Percentiles rank a stretch among this genome's conserved stretches.
Evolutionary conservation across 2,329 filamentous ascomycete species (phyloP).

Genomic region (Monilinia vaccinii-corymbosi): DNA sequence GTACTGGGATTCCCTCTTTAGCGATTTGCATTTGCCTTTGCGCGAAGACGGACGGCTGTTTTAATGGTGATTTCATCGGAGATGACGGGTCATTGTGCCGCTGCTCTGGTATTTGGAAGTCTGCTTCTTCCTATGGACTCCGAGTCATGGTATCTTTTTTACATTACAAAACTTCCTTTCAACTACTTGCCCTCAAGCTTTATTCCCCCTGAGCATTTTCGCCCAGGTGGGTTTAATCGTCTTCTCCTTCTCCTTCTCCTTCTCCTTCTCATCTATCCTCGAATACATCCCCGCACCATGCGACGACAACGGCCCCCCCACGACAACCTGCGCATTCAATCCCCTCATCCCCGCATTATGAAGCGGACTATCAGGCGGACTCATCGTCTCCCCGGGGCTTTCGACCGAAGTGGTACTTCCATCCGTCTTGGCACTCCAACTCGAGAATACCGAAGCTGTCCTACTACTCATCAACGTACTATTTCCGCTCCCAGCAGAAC

Average conservation of each 20-base stretch:
- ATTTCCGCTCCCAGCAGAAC: slow-evolving; percentile 14
- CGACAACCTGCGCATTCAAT: neutral
- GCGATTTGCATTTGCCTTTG: no score
- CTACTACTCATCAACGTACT: slow-evolving; percentile 17
- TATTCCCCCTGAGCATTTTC: slow-evolving; percentile 3
- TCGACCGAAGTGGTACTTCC: slow-evolving; percentile 15
- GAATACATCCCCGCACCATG: neutral
- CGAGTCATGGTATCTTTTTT: neutral
- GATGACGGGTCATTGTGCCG: neutral
- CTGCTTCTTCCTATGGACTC: neutral
- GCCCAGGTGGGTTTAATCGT: slow-evolving; percentile 10
- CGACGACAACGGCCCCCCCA: neutral
- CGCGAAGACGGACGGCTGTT: no score
- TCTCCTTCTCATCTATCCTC: neutral
- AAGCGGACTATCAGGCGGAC: slow-evolving; percentile 15
- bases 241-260: neutral
- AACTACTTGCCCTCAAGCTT: neutral
- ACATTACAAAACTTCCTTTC: neutral
- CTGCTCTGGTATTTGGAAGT: neutral
- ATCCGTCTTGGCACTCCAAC: slow-evolving; percentile 11
- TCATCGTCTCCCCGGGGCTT: slow-evolving; percentile 10
- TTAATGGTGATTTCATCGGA: neutral
- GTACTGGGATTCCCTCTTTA: no score
- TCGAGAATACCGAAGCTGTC: slow-evolving; percentile 17
- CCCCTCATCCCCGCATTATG: neutral